Base-by-base conservation (phyloP, 768 basidiomycete species). In the Podaxis sp. region DNA sequence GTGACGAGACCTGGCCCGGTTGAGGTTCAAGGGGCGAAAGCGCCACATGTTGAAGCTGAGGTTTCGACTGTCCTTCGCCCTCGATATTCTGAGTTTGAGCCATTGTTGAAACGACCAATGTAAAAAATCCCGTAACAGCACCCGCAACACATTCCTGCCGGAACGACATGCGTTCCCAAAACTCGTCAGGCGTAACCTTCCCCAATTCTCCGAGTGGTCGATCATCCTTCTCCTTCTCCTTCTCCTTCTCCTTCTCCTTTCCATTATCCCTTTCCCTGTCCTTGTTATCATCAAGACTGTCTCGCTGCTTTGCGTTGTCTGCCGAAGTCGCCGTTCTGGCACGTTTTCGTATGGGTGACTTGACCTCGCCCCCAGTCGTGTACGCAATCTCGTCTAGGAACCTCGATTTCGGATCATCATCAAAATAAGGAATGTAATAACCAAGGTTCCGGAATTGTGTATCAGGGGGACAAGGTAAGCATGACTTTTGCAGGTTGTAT, bases 151-250 rank as follows among this genome's bases (percentile, higher is more conserved):
- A 98, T 75, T 99, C 97, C 71, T 98, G 96, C 28, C 97, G 84
- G 74, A 92, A 96, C 44, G 89, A 93, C 90, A 99, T 95, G 15
- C 95, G 84, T 75, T 97, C 95, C 96, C 96, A 99, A 74, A 96
- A 99, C 70, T 97, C 96, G 44, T 89, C 89, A 41, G 84, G 68
- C 0, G 77, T 75, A 54, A 93, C 88, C 65, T 78, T 83, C 15
- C 72, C 77, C 57, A 93, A 77, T 68, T 88, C 86, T 52, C 84
- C 87, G 57, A 77, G 69, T 33, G 79, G 72, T 41, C 71, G 74
- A 49, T 80, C 81, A n/a, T 74, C 73, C 66, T 73, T 74, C 54
- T 60, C 70, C 64, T 68, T 68, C 62, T 64, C 68, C 22, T 64
- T 65, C 20, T 66, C 64, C 46, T 71, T 71, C 22, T 44, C n/a